A percentile compares a stretch with the other conserved stretches of the same genome.
phyloP scores from a whole-genome alignment of 2,329 filamentous ascomycete species.

The Aspergillus flavus region DNA sequence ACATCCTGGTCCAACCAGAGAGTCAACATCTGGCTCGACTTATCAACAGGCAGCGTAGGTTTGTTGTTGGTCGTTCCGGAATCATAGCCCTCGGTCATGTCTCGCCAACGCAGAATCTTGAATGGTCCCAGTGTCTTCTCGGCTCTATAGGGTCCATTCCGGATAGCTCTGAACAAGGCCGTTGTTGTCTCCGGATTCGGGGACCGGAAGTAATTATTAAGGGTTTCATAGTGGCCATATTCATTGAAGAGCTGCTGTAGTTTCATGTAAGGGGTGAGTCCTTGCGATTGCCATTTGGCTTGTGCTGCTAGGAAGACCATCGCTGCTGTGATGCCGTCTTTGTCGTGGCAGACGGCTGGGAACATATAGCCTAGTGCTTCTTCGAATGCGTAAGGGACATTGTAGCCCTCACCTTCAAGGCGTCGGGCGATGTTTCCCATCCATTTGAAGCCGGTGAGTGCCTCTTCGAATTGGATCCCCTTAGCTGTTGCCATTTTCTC shows the following conservation, averaged over 20 bases:
- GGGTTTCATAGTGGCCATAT: conserved; percentile 64
- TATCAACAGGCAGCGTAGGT: conserved; percentile 59
- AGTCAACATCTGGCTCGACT: conserved; percentile 65
- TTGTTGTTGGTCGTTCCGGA: conserved; percentile 55
- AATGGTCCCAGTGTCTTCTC: conserved; percentile 53
- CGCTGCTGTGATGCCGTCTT: conserved; percentile 65
- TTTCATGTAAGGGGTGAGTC: conserved; percentile 59
- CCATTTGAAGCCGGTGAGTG: conserved; percentile 70
- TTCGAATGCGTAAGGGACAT: conserved; percentile 62
- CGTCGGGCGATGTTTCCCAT: conserved; percentile 62
- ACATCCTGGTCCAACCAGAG: conserved; percentile 57
- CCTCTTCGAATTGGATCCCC: conserved; percentile 62
- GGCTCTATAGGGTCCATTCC: conserved; percentile 46
- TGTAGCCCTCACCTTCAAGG: conserved; percentile 53
- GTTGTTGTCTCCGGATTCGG: conserved; percentile 56
- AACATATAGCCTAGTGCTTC: conserved; percentile 71
- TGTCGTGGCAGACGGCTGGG: conserved; percentile 63
- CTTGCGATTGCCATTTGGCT: conserved; percentile 53
- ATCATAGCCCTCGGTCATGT: conserved; percentile 64
- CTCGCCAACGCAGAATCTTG: conserved; percentile 61
- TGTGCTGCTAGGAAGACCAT: conserved; percentile 61
- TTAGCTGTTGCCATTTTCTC: conserved; percentile 57
- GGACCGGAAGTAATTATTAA: conserved; percentile 66
- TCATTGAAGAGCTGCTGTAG: conserved; percentile 59
- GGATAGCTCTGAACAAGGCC: conserved; percentile 58